Base-by-base conservation (phyloP, 169 alveolate genomes). In the Eimeria tenella region DNA sequence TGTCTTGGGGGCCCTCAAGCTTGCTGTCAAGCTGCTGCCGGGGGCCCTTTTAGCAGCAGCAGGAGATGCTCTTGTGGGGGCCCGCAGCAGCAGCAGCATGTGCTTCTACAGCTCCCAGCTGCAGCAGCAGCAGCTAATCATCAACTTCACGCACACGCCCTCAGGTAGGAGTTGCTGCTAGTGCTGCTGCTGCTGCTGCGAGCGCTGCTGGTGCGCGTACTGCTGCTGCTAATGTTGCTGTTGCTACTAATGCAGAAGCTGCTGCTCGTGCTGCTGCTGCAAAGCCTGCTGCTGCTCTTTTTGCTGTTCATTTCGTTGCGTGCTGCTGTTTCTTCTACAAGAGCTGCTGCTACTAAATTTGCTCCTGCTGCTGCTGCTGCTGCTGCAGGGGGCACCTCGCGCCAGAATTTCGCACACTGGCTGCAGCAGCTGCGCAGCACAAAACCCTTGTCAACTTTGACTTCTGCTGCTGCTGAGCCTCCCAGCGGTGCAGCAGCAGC, bases 141-240 rank as follows among this genome's bases (percentile, higher is more conserved):
- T 91, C 86, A 91, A 91, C 86, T 91, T 91, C 75, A 73, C 75
- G 31, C 81, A 56, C 58, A 91, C 94, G 49, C 94, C 94, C 70
- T 77, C 91, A 1, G 94, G 94, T 21, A 68, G 23, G 49, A 53
- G 21, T 65, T 77, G 11, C 11, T 68, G 84, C 50, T 56, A 84
- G 58, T 13, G 55, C 82, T 25, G 56, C 55, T 42, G 79, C 11
- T 52, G 55, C 70, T 79, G 87, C 87, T 79, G 86, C 68, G 4
- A 65, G 7, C 4, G 90, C 42, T 82, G 71, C 56, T 25, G 58
- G 11, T 19, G 75, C 70, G 13, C 50, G 2, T 70, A 4, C 68
- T 10, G 87, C 15, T 15, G 90, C 42, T 82, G 71, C 56, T 25
- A 25, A 4, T 19, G 75, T 52, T 70, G 79, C 15, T 70, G 53